Conservation (phyloP, 2,329 filamentous ascomycete genomes). For the Leptographium galeiforme region DNA sequence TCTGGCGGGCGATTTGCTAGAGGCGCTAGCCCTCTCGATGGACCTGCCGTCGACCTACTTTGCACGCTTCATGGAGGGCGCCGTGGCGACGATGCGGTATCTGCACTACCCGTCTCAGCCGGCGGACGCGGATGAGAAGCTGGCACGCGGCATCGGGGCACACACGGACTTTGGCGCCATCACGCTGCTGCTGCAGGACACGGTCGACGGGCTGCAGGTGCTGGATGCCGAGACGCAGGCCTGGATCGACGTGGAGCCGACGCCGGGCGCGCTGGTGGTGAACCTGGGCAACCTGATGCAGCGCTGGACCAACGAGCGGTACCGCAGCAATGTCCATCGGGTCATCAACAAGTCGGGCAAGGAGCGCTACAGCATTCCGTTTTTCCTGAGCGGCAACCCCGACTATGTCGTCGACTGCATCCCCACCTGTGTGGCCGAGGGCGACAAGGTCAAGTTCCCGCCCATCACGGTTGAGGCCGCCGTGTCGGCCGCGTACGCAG, state of each 20-base stretch:
- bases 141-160: conserved; percentile 18
- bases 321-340: conserved; percentile 38
- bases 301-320: conserved; percentile 36
- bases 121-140: conserved; percentile 13
- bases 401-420: conserved; percentile 9
- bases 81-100: conserved; percentile 42
- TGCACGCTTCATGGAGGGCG: conserved; percentile 30
- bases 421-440: conserved; percentile 1
- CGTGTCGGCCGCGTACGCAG: conserved; percentile 5
- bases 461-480: conserved; percentile 7
- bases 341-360: conserved; percentile 24
- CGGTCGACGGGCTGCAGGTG: conserved; percentile 35
- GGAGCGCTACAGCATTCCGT: conserved; percentile 9
- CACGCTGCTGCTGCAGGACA: conserved; percentile 38
- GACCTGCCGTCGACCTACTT: conserved; percentile 14
- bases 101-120: conserved; percentile 33
- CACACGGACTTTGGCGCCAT: conserved; percentile 43
- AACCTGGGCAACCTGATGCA: conserved; percentile 35
- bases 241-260: conserved; percentile 33
- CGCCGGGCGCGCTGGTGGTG: conserved; percentile 31
- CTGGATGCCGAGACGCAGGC: conserved; percentile 22
- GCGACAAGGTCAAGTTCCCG: conserved; percentile 3
- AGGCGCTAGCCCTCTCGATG: conserved; percentile 18
- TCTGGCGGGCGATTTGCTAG: conserved; percentile 16
- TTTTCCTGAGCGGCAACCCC: conserved; percentile 10